Evolutionary conservation across 306 rosid species (phyloP), one percentile per base, ranked within the genome.

Genomic region (Malus sieversii): DNA sequence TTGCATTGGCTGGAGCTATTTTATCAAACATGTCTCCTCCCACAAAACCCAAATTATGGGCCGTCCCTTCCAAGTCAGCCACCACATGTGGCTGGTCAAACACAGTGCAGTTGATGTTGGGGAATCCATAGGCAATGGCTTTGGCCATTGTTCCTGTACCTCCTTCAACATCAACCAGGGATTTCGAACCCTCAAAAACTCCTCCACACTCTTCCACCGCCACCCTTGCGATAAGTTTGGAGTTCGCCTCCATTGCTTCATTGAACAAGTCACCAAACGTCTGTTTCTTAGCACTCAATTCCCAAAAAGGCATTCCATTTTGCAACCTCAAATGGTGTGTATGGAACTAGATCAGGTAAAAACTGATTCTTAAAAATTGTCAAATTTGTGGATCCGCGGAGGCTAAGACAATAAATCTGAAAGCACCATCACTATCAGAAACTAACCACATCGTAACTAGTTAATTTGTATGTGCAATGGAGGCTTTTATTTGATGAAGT

Each of bases 131-230:
- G 7, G 72, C 86, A 45, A 87, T 77, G 12, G 76, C 86, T 42
- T 46, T 85, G 10, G 83, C 83, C 84, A 85, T 42, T 3, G 68
- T 55, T 0, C 89, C 87, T 0, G 74, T 76, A 33, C 87, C 85
- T 3, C 88, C 84, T 2, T 76, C 87, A 20, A 87, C 84, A 74
- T 87, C 88, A 6, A 85, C 87, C 80, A 87, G 12, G 1, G 89
- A 78, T n/a, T 48, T 38, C 74, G 83, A 20, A 4, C 89, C 81
- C 12, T 73, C 51, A 11, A 85, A 87, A 33, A 33, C 38, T 0
- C 52, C 67, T 62, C 62, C 32, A 40, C 70, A 76, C 52, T 76
- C 80, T 13, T 79, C 74, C 6, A 58, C 20, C 35, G 81, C 27
- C 5, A 68, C 20, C 42, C 42, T 48, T 0, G 71, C 30, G 11